Evolutionary conservation across 192 early-diverging fungal genomes (phyloP).

Genomic region (Umbelopsis sp.): DNA sequence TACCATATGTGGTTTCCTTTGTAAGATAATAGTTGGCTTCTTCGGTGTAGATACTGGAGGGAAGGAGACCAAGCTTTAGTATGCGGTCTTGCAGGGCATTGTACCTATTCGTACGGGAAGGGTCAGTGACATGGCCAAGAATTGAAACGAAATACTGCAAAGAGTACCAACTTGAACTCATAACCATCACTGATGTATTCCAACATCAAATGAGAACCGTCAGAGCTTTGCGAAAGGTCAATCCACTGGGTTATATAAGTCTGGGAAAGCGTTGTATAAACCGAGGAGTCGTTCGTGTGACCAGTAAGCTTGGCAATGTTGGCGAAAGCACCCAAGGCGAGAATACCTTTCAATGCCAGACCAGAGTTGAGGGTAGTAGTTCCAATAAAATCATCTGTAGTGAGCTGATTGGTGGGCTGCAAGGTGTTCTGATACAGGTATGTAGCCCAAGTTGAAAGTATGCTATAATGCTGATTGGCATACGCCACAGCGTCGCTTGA

Average conservation of each 20-base stretch:
- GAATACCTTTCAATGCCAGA: conserved; percentile 5
- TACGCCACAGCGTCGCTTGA: neutral
- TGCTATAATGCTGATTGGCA: neutral
- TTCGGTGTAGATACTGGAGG: neutral
- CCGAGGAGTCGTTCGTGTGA: neutral
- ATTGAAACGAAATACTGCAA: neutral
- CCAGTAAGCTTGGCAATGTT: neutral
- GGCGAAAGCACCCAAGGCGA: conserved; percentile 1
- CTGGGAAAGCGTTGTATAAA: neutral
- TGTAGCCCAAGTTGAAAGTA: neutral
- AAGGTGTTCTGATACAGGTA: neutral
- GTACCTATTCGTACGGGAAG: neutral
- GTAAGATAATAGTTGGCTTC: conserved; percentile 6
- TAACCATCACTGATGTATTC: conserved; percentile 8
- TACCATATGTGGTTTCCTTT: neutral
- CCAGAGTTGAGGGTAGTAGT: neutral
- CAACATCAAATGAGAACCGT: neutral
- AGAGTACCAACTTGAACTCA: neutral
- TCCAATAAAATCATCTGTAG: conserved; percentile 19
- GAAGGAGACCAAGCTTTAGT: conserved; percentile 1
- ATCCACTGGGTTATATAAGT: conserved; percentile 4
- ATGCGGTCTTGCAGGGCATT: conserved; percentile 3
- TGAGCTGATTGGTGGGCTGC: conserved; percentile 11
- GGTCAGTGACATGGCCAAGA: neutral
- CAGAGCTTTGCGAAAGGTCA: neutral